phyloP scores from a whole-genome alignment of 768 basidiomycete genomes.

The Mycena pura region DNA sequence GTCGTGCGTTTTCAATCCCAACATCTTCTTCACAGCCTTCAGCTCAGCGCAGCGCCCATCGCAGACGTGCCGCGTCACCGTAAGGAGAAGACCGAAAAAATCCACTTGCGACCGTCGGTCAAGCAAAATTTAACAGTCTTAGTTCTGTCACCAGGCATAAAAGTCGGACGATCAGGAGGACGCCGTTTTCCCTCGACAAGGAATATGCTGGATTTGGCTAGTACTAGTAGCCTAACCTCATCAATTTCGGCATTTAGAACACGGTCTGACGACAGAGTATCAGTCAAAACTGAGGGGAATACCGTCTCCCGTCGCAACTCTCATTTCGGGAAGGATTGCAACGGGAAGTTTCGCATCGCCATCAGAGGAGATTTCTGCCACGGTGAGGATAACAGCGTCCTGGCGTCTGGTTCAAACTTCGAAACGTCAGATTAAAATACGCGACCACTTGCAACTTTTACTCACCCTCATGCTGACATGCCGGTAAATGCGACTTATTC shows the following conservation, averaged over 20 bases:
- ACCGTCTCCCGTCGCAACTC: conserved; percentile 30
- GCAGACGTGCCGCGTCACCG: neutral
- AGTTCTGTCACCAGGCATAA: conserved; percentile 15
- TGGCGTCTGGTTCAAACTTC: conserved; percentile 36
- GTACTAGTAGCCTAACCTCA: conserved; percentile 28
- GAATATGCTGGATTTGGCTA: conserved; percentile 33
- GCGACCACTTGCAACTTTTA: conserved; percentile 21
- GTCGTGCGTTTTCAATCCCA: too few species aligned
- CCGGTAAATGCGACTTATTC: conserved; percentile 32
- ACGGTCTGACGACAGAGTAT: conserved; percentile 31
- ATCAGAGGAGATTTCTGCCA: conserved; percentile 32
- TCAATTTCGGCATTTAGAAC: conserved; percentile 33
- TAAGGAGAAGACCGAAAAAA: conserved; percentile 35
- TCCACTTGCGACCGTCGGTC: conserved; percentile 40
- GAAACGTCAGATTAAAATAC: conserved; percentile 25
- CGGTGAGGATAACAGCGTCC: conserved; percentile 38
- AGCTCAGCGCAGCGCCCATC: neutral
- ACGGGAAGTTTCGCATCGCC: conserved; percentile 18
- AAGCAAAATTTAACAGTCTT: conserved; percentile 39
- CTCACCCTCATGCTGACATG: conserved; percentile 39
- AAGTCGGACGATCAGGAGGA: conserved; percentile 14
- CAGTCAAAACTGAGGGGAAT: conserved; percentile 25
- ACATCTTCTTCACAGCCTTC: neutral
- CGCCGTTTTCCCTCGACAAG: conserved; percentile 35
- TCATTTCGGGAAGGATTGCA: conserved; percentile 39